These are phyloP conservation scores for Pseudogymnoascus sp. DNA, from an alignment of 2,329 filamentous ascomycete genomes.

Conservation along the genomic window DNA sequence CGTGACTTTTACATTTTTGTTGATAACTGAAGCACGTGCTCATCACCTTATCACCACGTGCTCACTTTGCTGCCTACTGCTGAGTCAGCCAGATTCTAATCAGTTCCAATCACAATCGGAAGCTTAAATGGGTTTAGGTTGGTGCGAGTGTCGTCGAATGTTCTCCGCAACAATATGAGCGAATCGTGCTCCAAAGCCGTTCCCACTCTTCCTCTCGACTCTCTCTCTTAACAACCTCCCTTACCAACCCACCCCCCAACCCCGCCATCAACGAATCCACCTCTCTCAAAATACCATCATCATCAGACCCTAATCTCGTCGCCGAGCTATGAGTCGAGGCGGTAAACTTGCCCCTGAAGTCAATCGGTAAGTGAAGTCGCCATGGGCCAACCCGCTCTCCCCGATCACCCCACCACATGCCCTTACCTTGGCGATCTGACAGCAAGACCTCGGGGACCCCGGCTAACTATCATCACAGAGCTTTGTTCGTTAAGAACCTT, in stretches of 20 bases:
- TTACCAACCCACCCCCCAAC: neutral
- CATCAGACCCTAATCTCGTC: constrained; percentile 15
- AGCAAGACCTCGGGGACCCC: neutral
- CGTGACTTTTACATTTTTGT: neutral
- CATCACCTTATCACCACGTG: neutral
- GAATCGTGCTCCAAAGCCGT: constrained; percentile 5
- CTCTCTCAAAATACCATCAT: neutral
- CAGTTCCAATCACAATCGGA: constrained; percentile 8
- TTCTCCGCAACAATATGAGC: constrained; percentile 8
- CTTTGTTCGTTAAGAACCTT: constrained; percentile 99
- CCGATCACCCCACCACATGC: constrained; percentile 13
- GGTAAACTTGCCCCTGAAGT: constrained; percentile 99
- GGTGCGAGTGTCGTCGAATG: constrained; percentile 1
- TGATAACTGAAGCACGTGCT: neutral
- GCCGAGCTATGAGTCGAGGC: constrained; percentile 86
- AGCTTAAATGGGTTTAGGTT: constrained; percentile 5
- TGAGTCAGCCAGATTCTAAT: neutral
- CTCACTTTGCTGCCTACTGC: neutral
- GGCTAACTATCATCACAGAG: constrained; percentile 46
- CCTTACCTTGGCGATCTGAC: neutral
- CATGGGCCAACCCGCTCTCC: constrained; percentile 10
- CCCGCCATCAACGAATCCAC: constrained; percentile 6
- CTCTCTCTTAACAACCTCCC: neutral
- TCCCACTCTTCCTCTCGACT: constrained; percentile 1
- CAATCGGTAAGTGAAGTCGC: constrained; percentile 67